These are phyloP conservation scores for Saccharomyces pastorianus DNA, from an alignment of 1,139 yeast genomes.

Conservation along the genomic window DNA sequence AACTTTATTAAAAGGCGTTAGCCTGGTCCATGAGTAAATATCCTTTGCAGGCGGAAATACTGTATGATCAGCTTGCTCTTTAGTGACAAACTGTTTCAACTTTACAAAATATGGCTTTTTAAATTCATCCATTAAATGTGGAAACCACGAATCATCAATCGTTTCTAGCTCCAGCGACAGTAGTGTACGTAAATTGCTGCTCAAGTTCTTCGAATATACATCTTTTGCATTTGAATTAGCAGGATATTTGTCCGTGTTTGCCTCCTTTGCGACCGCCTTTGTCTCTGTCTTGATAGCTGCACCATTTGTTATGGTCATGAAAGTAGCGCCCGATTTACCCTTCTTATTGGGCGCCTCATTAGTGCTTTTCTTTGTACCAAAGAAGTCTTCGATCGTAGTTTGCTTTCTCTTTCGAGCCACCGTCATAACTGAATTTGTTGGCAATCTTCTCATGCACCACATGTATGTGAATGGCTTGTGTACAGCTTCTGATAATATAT, in stretches of 20 bases:
- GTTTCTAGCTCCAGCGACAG: conserved; percentile 61
- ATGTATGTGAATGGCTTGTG: background rate
- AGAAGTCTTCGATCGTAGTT: conserved; percentile 18
- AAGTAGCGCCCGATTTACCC: background rate
- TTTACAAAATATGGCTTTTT: conserved; percentile 80
- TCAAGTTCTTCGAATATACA: conserved; percentile 47
- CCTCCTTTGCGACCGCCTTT: background rate
- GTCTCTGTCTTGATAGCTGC: conserved; percentile 1
- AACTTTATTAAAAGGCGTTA: conserved; percentile 68
- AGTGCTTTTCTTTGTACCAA: conserved; percentile 2
- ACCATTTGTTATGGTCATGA: background rate
- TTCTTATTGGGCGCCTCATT: background rate
- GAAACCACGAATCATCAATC: conserved; percentile 74
- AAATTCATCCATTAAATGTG: conserved; percentile 57
- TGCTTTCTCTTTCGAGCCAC: conserved; percentile 13
- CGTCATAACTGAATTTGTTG: conserved; percentile 4
- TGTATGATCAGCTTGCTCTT: conserved; percentile 18
- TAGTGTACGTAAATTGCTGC: conserved; percentile 45
- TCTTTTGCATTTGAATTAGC: conserved; percentile 7
- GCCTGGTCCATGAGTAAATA: conserved; percentile 89
- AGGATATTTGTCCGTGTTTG: background rate
- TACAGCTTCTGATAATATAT: background rate
- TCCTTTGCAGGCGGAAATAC: conserved; percentile 72
- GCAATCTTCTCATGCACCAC: background rate
- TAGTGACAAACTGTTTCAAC: conserved; percentile 39